Conservation (phyloP, 1,139 yeast genomes). For the Scheffersomyces insectosa region DNA sequence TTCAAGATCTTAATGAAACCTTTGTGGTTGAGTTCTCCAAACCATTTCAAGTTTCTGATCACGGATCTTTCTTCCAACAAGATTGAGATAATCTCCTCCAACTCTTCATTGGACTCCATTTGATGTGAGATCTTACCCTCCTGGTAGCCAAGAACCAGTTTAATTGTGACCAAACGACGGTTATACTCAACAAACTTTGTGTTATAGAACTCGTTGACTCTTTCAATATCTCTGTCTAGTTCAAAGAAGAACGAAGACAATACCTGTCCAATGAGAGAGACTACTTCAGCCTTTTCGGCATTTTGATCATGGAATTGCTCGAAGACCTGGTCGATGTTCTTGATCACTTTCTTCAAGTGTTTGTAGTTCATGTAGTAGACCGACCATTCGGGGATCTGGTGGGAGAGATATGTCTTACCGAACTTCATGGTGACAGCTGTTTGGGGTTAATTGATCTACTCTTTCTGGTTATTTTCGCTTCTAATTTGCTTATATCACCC, state of each 20-base stretch:
- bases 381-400: slow-evolving; percentile 95
- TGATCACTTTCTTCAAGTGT: slow-evolving; percentile 77
- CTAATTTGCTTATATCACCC: too few species aligned
- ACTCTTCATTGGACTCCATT: slow-evolving; percentile 56
- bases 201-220: slow-evolving; percentile 77
- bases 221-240: slow-evolving; percentile 79
- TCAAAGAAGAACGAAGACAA: slow-evolving; percentile 73
- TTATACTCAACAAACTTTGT: slow-evolving; percentile 72
- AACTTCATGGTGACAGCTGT: slow-evolving; percentile 59
- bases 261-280: slow-evolving; percentile 29
- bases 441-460: too few species aligned
- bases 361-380: slow-evolving; percentile 82
- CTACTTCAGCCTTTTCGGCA: slow-evolving; percentile 2
- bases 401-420: slow-evolving; percentile 76
- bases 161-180: slow-evolving; percentile 59
- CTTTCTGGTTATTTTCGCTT: too few species aligned
- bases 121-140: slow-evolving; percentile 28
- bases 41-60: slow-evolving; percentile 86
- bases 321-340: slow-evolving; percentile 40
- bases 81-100: slow-evolving; percentile 76
- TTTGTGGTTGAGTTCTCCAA: slow-evolving; percentile 86
- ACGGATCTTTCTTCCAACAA: slow-evolving; percentile 76
- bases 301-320: slow-evolving; percentile 31
- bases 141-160: slow-evolving; percentile 31
- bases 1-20: slow-evolving; percentile 89